phyloP scores from a whole-genome alignment of 2,329 filamentous ascomycete species.

The Graphilbum ipis-grandicollis region DNA sequence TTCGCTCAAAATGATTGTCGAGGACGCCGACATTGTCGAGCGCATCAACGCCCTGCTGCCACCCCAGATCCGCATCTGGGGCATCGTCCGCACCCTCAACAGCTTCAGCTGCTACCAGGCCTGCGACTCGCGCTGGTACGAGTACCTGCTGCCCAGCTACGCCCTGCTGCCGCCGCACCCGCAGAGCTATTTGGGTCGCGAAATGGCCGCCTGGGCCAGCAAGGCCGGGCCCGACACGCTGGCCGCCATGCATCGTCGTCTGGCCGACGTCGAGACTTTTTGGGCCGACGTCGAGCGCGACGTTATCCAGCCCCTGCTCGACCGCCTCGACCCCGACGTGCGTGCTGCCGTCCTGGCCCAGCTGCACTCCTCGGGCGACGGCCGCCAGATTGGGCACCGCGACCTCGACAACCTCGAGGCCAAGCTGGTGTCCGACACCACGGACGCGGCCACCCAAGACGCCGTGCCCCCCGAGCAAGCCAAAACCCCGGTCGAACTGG shows the following conservation, averaged over 20 bases:
- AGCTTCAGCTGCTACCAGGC: slow-evolving; percentile 89
- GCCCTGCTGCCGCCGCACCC: slow-evolving; percentile 86
- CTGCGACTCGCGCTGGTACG: slow-evolving; percentile 92
- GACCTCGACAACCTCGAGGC: slow-evolving; percentile 5
- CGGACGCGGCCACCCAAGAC: background rate
- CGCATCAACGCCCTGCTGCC: slow-evolving; percentile 81
- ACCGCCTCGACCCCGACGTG: slow-evolving; percentile 44
- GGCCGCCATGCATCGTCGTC: slow-evolving; percentile 48
- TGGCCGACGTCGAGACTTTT: slow-evolving; percentile 64
- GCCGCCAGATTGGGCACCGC: slow-evolving; percentile 4
- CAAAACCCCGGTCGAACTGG: slow-evolving; percentile 34
- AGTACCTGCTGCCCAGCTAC: slow-evolving; percentile 90
- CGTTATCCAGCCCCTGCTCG: slow-evolving; percentile 55
- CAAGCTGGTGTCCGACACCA: slow-evolving; percentile 1
- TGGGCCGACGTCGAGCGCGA: slow-evolving; percentile 74
- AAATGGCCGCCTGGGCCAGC: slow-evolving; percentile 61
- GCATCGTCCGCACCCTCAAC: slow-evolving; percentile 74
- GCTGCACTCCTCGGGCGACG: slow-evolving; percentile 28
- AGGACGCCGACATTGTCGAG: slow-evolving; percentile 70
- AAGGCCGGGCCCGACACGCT: slow-evolving; percentile 24
- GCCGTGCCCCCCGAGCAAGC: no score
- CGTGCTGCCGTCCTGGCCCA: slow-evolving; percentile 44
- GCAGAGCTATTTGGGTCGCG: slow-evolving; percentile 67
- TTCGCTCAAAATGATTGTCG: slow-evolving; percentile 86
- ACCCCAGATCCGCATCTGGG: slow-evolving; percentile 88